Evolutionary conservation across 1,284 basidiomycete species (phyloP).

Genomic region (Coriolopsis trogii): DNA sequence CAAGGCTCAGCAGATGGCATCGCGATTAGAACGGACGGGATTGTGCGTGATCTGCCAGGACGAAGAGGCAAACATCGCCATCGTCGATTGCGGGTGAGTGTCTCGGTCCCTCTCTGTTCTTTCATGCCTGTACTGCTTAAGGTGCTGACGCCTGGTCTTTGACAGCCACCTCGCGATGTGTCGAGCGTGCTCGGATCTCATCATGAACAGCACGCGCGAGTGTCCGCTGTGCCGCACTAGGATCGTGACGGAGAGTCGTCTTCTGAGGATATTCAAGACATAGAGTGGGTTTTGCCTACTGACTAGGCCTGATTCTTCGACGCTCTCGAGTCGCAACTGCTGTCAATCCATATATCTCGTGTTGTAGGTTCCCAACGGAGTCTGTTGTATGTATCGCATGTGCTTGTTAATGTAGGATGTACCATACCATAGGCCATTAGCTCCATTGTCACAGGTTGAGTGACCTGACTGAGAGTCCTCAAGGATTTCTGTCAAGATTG

Average conservation of each 20-base stretch:
- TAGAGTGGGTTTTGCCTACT: background rate
- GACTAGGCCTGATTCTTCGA: background rate
- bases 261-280: slow-evolving; percentile 81
- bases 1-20: slow-evolving; percentile 38
- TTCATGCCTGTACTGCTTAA: too few species aligned
- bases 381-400: too few species aligned
- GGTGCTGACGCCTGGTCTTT: background rate
- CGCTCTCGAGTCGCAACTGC: too few species aligned
- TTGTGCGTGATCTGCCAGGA: slow-evolving; percentile 90
- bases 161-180: slow-evolving; percentile 84
- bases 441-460: too few species aligned
- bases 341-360: too few species aligned
- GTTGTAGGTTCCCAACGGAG: too few species aligned
- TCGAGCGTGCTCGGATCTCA: slow-evolving; percentile 78
- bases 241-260: slow-evolving; percentile 79
- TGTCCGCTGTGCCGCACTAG: slow-evolving; percentile 87
- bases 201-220: slow-evolving; percentile 80
- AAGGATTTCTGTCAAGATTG: too few species aligned
- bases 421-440: too few species aligned
- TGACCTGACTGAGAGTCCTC: too few species aligned
- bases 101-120: background rate
- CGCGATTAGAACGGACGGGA: slow-evolving; percentile 65
- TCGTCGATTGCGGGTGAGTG: slow-evolving; percentile 90
- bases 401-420: too few species aligned
- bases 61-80: slow-evolving; percentile 87